A percentile compares a stretch with the other conserved stretches of the same genome.
These are phyloP conservation scores for Naganishia friedmannii DNA, from an alignment of 768 basidiomycete genomes.

Conservation along the genomic window DNA sequence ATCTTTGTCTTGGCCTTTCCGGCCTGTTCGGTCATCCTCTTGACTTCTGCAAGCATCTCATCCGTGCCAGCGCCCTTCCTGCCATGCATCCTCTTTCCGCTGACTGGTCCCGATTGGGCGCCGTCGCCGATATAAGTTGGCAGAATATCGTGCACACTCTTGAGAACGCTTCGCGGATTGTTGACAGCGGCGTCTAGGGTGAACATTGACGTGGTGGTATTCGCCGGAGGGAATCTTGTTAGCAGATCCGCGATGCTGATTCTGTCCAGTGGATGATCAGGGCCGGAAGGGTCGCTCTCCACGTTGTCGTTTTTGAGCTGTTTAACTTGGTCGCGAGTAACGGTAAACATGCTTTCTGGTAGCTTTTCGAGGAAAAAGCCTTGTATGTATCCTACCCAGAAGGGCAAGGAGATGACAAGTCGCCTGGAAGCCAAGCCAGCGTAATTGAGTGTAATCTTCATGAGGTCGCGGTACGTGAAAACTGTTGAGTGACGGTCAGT, in stretches of 20 bases:
- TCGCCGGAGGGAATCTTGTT: conserved; percentile 43
- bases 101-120: conserved; percentile 19
- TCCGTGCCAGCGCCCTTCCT: conserved; percentile 30
- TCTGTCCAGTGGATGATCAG: conserved; percentile 26
- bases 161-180: conserved; percentile 54
- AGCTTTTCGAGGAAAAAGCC: conserved; percentile 64
- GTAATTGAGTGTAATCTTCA: conserved; percentile 63
- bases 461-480: conserved; percentile 66
- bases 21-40: conserved; percentile 24
- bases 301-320: conserved; percentile 64
- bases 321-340: conserved; percentile 69
- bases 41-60: conserved; percentile 21
- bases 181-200: conserved; percentile 52
- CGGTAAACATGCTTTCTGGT: conserved; percentile 65
- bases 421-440: conserved; percentile 56
- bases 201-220: conserved; percentile 12
- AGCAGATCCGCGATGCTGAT: conserved; percentile 49
- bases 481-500: conserved; percentile 54
- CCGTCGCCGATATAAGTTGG: conserved; percentile 57
- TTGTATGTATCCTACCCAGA: conserved; percentile 63
- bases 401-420: conserved; percentile 66
- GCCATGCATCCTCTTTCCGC: conserved; percentile 52
- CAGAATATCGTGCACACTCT: conserved; percentile 59
- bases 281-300: conserved; percentile 38
- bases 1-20: conserved; percentile 8